A percentile compares a stretch with the other conserved stretches of the same genome.
Evolutionary conservation across 768 basidiomycete genomes (phyloP).

Genomic region (Rhodocollybia butyracea): DNA sequence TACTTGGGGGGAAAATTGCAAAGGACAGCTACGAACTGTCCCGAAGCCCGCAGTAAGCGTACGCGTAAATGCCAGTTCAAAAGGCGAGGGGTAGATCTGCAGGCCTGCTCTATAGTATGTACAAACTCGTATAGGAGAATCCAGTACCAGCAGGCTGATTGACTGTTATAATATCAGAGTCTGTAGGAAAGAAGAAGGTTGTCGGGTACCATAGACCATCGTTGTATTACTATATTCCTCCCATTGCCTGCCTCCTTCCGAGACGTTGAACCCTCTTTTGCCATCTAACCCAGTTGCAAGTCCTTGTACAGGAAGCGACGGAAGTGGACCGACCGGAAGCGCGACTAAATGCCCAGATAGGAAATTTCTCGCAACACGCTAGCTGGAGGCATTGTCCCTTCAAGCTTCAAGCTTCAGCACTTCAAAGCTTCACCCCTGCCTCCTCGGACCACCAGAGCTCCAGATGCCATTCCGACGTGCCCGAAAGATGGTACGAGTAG

Average conservation of each 20-base stretch:
- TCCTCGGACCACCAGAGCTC: no score
- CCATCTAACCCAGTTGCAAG: no score
- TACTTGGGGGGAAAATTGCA: conserved; percentile 93
- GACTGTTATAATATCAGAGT: conserved; percentile 45
- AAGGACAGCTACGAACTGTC: conserved; percentile 81
- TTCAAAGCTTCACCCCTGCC: no score
- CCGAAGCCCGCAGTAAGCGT: conserved; percentile 54
- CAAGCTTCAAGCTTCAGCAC: no score
- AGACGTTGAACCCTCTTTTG: conserved; percentile 63
- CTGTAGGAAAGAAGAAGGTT: not conserved
- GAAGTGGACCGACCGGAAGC: no score
- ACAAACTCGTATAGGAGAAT: conserved; percentile 85
- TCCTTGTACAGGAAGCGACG: no score
- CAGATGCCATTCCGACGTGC: no score
- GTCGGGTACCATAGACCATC: conserved; percentile 81
- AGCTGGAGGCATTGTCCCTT: no score
- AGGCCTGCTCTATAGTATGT: conserved; percentile 68
- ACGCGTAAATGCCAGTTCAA: conserved; percentile 3
- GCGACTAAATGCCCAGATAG: no score
- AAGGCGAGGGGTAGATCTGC: conserved; percentile 1
- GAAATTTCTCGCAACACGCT: no score
- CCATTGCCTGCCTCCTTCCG: conserved; percentile 94
- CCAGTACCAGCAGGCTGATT: conserved; percentile 98
- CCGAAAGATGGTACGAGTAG: no score
- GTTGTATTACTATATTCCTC: conserved; percentile 97